These are phyloP conservation scores for Terfezia claveryi DNA, from an alignment of 495 filamentous ascomycete species.

Conservation along the genomic window DNA sequence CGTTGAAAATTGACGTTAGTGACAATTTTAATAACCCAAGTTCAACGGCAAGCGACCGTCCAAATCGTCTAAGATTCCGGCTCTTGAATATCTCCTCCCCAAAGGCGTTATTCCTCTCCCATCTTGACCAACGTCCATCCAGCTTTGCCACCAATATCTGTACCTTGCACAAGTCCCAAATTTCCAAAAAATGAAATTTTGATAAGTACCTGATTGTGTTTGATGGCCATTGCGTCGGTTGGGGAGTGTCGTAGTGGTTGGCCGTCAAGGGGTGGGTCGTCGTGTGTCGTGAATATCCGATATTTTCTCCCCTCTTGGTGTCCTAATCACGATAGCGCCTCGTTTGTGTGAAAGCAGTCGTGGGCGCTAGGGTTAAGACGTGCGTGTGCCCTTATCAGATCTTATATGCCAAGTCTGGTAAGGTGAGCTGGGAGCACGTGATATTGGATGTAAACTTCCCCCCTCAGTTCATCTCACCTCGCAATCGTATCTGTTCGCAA, in stretches of 20 bases:
- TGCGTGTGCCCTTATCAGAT: not conserved
- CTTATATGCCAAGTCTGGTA: not conserved
- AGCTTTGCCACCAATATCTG: no score
- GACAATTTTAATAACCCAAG: not conserved
- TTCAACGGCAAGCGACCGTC: not conserved
- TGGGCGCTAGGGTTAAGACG: not conserved
- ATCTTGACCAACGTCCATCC: not conserved
- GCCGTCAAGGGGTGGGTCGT: not conserved
- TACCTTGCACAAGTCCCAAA: not conserved
- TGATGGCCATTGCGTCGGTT: slow-evolving; percentile 98
- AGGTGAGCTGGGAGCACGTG: no score
- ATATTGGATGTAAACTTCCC: no score
- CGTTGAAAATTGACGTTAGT: not conserved
- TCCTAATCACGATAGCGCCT: not conserved
- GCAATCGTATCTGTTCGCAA: no score
- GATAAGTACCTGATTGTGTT: slow-evolving; percentile 60
- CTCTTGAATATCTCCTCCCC: not conserved
- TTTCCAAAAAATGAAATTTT: not conserved
- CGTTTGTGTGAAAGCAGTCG: not conserved
- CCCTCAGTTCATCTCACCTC: no score
- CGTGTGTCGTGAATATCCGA: not conserved
- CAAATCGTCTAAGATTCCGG: not conserved
- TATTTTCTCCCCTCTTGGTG: not conserved
- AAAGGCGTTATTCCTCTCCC: not conserved
- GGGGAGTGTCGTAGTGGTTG: slow-evolving; percentile 21